Percentiles rank a stretch among this genome's conserved stretches.
Conservation (phyloP, 768 basidiomycete genomes). For the Mycena maculata region DNA sequence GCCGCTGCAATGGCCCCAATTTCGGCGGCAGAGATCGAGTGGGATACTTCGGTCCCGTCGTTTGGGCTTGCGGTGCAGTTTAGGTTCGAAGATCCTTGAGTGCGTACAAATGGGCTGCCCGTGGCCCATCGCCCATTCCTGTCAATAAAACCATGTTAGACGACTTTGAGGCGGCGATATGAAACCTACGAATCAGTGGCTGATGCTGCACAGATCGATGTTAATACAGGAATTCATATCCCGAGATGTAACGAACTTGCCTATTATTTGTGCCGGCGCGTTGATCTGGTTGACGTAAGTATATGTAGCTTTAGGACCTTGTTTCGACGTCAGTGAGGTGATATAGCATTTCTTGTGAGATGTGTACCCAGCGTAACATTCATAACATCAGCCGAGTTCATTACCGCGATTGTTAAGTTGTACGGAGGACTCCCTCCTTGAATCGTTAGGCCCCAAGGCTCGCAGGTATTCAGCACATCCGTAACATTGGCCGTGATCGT, state of each 20-base stretch:
- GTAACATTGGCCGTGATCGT: conserved; percentile 51
- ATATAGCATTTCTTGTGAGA: too few species aligned
- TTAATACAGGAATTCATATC: not conserved
- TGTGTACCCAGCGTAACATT: conserved; percentile 53
- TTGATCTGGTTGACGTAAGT: conserved; percentile 57
- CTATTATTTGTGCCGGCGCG: conserved; percentile 52
- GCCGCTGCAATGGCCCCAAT: not conserved
- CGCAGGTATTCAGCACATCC: conserved; percentile 51
- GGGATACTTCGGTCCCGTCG: not conserved
- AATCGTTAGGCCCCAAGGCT: conserved; percentile 59
- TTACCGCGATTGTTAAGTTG: conserved; percentile 51
- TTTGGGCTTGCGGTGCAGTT: not conserved
- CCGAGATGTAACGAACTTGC: conserved; percentile 41
- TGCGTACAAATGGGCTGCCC: not conserved
- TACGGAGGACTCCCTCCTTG: conserved; percentile 60
- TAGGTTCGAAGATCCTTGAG: not conserved
- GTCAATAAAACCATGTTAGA: not conserved
- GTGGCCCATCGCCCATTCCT: conserved; percentile 48
- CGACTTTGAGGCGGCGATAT: not conserved
- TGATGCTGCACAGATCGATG: conserved; percentile 44
- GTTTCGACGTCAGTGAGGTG: not conserved
- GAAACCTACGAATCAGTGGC: conserved; percentile 57
- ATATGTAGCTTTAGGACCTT: conserved; percentile 45
- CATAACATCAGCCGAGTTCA: conserved; percentile 52
- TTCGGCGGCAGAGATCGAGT: not conserved